phyloP scores from a whole-genome alignment of 23 red algal species.

The Pyropia haitanensis region DNA sequence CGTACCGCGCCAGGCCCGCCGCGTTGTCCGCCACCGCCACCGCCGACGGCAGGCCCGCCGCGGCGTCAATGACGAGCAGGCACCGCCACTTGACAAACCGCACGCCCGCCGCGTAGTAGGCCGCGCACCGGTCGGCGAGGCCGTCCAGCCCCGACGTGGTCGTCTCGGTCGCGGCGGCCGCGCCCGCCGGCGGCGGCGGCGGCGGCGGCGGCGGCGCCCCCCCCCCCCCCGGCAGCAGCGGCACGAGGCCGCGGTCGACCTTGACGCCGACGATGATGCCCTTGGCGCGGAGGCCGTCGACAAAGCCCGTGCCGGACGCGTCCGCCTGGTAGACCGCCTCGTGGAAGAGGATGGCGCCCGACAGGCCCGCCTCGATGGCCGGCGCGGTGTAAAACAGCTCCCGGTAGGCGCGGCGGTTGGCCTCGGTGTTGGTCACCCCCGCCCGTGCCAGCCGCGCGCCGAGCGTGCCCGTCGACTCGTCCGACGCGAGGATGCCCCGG shows the following conservation, averaged over 20 bases:
- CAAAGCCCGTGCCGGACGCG: constrained; percentile 28
- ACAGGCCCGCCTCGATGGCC: constrained; percentile 49
- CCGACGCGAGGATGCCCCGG: constrained; percentile 81
- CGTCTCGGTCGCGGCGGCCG: constrained; percentile 33
- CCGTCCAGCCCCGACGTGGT: constrained; percentile 73
- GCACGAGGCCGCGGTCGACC: constrained; percentile 51
- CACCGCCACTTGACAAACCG: constrained; percentile 90
- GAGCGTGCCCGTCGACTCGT: constrained; percentile 86
- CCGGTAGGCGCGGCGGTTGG: constrained; percentile 58
- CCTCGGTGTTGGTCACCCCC: constrained; percentile 55
- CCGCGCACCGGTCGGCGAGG: constrained; percentile 36
- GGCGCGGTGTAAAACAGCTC: constrained; percentile 65
- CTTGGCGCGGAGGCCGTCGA: constrained; percentile 21
- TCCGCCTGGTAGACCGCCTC: constrained; percentile 75
- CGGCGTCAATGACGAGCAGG: constrained; percentile 59
- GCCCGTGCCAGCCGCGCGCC: constrained; percentile 77
- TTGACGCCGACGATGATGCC: constrained; percentile 80
- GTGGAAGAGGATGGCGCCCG: constrained; percentile 76
- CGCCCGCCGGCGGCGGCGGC: constrained; percentile 13
- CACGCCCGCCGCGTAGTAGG: constrained; percentile 69
- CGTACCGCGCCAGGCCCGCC: constrained; percentile 60
- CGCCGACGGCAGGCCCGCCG: constrained; percentile 40
- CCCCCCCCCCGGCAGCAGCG: constrained; percentile 9
- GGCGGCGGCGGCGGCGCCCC: constrained; percentile 10
- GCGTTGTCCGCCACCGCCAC: constrained; percentile 57